Evolutionary conservation across 352 stramenopile species (phyloP).

Genomic region (Globisporangium megalacanthum): DNA sequence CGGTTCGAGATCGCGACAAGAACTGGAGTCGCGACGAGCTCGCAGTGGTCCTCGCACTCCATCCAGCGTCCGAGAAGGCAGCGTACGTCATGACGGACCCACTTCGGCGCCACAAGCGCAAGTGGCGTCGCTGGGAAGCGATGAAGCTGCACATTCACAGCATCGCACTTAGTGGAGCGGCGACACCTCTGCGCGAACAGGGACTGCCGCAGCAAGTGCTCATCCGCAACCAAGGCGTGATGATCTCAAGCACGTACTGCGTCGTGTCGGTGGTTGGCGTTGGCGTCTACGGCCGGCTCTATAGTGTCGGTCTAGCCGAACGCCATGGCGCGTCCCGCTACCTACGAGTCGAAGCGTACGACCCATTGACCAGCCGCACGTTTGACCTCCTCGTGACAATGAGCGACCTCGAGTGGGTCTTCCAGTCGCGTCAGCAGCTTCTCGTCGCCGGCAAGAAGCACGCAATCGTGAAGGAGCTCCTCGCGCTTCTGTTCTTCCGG

Average conservation of each 20-base stretch:
- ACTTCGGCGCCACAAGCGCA: slow-evolving; percentile 23
- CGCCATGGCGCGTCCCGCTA: slow-evolving; percentile 25
- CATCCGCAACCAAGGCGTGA: slow-evolving; percentile 34
- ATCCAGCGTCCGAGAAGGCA: neutral
- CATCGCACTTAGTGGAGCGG: neutral
- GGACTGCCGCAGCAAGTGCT: slow-evolving; percentile 23
- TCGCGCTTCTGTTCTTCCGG: slow-evolving; percentile 58
- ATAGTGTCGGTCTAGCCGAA: slow-evolving; percentile 35
- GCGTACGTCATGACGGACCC: slow-evolving; percentile 38
- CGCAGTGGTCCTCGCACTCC: slow-evolving; percentile 22
- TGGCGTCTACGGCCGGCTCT: slow-evolving; percentile 50
- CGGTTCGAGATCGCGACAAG: slow-evolving; percentile 55
- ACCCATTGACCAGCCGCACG: slow-evolving; percentile 23
- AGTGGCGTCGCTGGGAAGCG: slow-evolving; percentile 37
- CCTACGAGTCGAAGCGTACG: slow-evolving; percentile 51
- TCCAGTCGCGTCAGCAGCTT: slow-evolving; percentile 31
- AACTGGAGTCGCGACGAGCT: slow-evolving; percentile 50
- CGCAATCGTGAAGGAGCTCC: slow-evolving; percentile 39
- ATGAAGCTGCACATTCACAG: slow-evolving; percentile 28
- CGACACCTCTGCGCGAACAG: slow-evolving; percentile 6
- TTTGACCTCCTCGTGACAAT: slow-evolving; percentile 37
- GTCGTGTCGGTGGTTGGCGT: slow-evolving; percentile 54
- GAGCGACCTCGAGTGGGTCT: slow-evolving; percentile 51
- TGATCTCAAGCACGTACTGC: slow-evolving; percentile 62
- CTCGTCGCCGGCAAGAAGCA: slow-evolving; percentile 51